phyloP scores from a whole-genome alignment of 768 basidiomycete species.

The Boletus rubropictus region DNA sequence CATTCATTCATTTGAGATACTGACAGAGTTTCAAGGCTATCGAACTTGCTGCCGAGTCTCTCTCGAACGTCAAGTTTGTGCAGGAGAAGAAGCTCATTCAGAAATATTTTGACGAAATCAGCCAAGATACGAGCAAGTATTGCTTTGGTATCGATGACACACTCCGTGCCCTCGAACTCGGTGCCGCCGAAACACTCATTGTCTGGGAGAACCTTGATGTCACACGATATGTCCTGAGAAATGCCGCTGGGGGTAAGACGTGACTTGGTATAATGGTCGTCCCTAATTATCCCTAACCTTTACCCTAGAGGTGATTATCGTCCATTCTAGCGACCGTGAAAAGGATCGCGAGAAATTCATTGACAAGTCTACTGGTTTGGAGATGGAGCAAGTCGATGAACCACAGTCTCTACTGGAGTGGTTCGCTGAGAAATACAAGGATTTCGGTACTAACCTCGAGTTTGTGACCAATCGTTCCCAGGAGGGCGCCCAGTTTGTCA shows the following conservation, averaged over 20 bases:
- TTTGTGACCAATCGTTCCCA: slow-evolving; percentile 96
- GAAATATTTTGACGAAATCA: slow-evolving; percentile 98
- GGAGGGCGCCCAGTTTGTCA: slow-evolving; percentile 96
- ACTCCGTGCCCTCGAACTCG: slow-evolving; percentile 91
- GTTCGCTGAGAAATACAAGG: slow-evolving; percentile 98
- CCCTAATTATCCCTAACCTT: not conserved
- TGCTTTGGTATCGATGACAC: slow-evolving; percentile 98
- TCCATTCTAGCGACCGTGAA: slow-evolving; percentile 80
- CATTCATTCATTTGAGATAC: not conserved
- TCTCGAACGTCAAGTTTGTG: slow-evolving; percentile 98
- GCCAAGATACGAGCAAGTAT: slow-evolving; percentile 92
- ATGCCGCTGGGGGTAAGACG: slow-evolving; percentile 77
- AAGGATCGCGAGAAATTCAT: slow-evolving; percentile 92
- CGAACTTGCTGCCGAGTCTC: slow-evolving; percentile 90
- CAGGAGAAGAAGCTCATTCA: slow-evolving; percentile 98
- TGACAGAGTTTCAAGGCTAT: slow-evolving; percentile 60
- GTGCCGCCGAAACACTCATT: slow-evolving; percentile 93
- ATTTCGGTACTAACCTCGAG: slow-evolving; percentile 92
- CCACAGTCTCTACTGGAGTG: slow-evolving; percentile 90
- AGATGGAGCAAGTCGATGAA: slow-evolving; percentile 89
- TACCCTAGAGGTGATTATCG: slow-evolving; percentile 68
- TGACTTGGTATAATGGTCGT: not conserved
- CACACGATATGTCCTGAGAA: slow-evolving; percentile 81
- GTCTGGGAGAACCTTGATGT: slow-evolving; percentile 98
- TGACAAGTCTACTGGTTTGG: slow-evolving; percentile 89